These are phyloP conservation scores for Artemisia argyi DNA, from an alignment of 129 eudicot genomes.

Conservation along the genomic window DNA sequence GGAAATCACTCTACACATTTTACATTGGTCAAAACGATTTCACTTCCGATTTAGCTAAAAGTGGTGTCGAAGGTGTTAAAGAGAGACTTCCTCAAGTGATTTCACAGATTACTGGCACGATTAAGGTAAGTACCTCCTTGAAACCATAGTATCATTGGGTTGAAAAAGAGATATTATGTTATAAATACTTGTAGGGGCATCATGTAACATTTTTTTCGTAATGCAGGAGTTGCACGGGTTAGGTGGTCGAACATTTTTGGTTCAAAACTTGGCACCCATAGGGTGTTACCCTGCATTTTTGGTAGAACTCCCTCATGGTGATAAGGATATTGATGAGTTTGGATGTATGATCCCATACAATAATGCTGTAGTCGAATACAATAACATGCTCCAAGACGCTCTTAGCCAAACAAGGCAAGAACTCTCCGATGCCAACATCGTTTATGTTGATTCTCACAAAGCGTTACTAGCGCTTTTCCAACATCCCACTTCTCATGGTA, in stretches of 20 bases:
- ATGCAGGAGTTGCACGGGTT: constrained; percentile 62
- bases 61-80: constrained; percentile 56
- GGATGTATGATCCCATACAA: constrained; percentile 86
- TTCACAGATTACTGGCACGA: constrained; percentile 57
- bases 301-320: constrained; percentile 70
- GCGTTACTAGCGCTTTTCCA: constrained; percentile 76
- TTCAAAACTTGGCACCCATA: constrained; percentile 84
- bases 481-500: constrained; percentile 87
- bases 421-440: constrained; percentile 51
- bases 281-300: constrained; percentile 91
- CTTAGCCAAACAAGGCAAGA: constrained; percentile 45
- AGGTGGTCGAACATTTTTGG: constrained; percentile 82
- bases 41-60: constrained; percentile 62
- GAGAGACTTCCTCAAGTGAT: constrained; percentile 63
- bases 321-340: constrained; percentile 59
- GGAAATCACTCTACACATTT: constrained; percentile 83
- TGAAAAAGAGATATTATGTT: not conserved
- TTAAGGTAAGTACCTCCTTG: constrained; percentile 47
- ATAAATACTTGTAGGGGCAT: not conserved
- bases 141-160: not conserved
- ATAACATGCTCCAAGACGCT: constrained; percentile 66
- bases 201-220: not conserved
- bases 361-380: constrained; percentile 68
- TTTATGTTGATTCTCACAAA: constrained; percentile 66
- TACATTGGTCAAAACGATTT: constrained; percentile 94